phyloP scores from a whole-genome alignment of 495 filamentous ascomycete species.

The Talaromyces ruber region DNA sequence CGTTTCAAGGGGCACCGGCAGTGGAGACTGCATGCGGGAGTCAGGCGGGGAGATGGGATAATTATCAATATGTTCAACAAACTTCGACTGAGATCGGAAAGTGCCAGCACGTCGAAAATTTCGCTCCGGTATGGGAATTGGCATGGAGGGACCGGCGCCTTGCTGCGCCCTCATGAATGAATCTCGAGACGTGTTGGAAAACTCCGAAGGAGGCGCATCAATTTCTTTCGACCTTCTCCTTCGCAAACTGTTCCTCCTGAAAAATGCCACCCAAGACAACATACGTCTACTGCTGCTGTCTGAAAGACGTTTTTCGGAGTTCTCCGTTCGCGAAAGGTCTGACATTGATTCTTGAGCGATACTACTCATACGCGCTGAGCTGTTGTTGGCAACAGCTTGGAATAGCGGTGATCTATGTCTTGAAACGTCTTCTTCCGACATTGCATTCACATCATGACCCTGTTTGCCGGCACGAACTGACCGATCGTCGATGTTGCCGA shows the following conservation, averaged over 20 bases:
- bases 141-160: constrained; percentile 17
- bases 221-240: constrained; percentile 51
- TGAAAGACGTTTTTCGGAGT: constrained; percentile 36
- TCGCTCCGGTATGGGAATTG: constrained; percentile 30
- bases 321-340: constrained; percentile 32
- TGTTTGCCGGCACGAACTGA: constrained; percentile 27
- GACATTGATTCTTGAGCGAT: constrained; percentile 34
- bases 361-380: constrained; percentile 46
- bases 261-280: constrained; percentile 57
- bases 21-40: constrained; percentile 67
- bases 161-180: constrained; percentile 49
- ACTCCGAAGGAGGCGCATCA: constrained; percentile 45
- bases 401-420: constrained; percentile 36
- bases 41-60: constrained; percentile 72
- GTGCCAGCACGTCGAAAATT: constrained; percentile 40
- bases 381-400: constrained; percentile 41
- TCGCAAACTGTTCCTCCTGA: constrained; percentile 55
- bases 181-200: constrained; percentile 82
- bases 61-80: constrained; percentile 88
- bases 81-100: constrained; percentile 78
- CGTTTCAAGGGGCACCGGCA: constrained; percentile 32
- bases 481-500: constrained; percentile 29
- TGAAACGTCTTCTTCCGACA: constrained; percentile 29
- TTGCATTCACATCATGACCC: constrained; percentile 15
- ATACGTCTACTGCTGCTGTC: constrained; percentile 35